A percentile compares a stretch with the other conserved stretches of the same genome.
These are phyloP conservation scores for Microbotryum lychnidis-dioicae DNA, from an alignment of 1,284 basidiomycete species.

Conservation along the genomic window DNA sequence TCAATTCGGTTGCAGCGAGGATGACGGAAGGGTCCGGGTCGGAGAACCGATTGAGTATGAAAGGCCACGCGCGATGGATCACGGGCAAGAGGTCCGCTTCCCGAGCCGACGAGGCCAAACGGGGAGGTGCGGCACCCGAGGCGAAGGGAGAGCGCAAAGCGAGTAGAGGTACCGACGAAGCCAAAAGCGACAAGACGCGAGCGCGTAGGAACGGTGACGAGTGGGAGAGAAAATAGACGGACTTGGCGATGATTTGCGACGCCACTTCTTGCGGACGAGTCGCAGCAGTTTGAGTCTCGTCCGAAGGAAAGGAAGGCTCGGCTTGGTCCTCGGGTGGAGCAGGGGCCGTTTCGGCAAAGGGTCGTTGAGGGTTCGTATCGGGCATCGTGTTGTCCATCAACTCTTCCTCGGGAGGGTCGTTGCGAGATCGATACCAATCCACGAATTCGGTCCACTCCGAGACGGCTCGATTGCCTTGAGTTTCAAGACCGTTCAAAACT, in stretches of 20 bases:
- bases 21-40: slow-evolving; percentile 53
- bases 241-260: slow-evolving; percentile 61
- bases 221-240: slow-evolving; percentile 83
- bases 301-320: neutral
- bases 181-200: slow-evolving; percentile 64
- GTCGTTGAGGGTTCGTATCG: slow-evolving; percentile 20
- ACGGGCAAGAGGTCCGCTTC: slow-evolving; percentile 67
- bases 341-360: slow-evolving; percentile 15
- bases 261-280: slow-evolving; percentile 21
- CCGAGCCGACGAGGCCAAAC: slow-evolving; percentile 29
- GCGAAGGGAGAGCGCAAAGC: slow-evolving; percentile 37
- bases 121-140: neutral
- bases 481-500: neutral
- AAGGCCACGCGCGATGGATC: slow-evolving; percentile 79
- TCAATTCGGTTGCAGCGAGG: slow-evolving; percentile 58
- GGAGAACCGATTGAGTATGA: slow-evolving; percentile 66
- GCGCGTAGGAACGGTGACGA: slow-evolving; percentile 70
- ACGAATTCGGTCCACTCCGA: slow-evolving; percentile 47
- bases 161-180: slow-evolving; percentile 63
- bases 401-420: slow-evolving; percentile 42
- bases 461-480: too few relatives aligned
- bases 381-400: slow-evolving; percentile 45
- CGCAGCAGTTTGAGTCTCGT: neutral
- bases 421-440: slow-evolving; percentile 55
- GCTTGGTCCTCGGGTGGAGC: slow-evolving; percentile 2